Percentiles rank a stretch among this genome's conserved stretches.
These are phyloP conservation scores for Kwoniella dejecticola DNA, from an alignment of 768 basidiomycete genomes.

Conservation along the genomic window DNA sequence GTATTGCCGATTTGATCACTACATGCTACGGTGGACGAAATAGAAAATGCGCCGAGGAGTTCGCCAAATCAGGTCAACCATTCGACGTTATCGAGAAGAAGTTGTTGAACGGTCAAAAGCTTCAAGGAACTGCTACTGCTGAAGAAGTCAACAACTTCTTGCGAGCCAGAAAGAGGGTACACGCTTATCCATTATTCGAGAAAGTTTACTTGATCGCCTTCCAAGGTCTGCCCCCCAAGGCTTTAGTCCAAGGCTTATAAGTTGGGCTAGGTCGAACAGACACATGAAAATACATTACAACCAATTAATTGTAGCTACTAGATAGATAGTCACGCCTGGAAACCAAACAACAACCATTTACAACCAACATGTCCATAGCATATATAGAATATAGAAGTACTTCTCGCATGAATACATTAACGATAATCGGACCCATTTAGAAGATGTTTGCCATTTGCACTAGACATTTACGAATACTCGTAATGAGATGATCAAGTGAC, in stretches of 20 bases:
- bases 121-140: conserved; percentile 59
- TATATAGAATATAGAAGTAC: neutral
- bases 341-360: neutral
- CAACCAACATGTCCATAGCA: conserved; percentile 14
- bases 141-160: conserved; percentile 59
- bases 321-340: neutral
- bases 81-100: conserved; percentile 58
- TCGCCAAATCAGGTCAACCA: conserved; percentile 56
- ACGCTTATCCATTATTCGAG: conserved; percentile 55
- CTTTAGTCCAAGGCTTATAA: conserved; percentile 46
- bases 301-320: conserved; percentile 12
- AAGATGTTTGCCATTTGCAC: neutral
- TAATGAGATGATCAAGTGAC: neutral
- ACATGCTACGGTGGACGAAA: conserved; percentile 54
- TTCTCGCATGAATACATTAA: neutral
- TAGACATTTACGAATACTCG: neutral
- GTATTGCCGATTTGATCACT: conserved; percentile 60
- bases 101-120: conserved; percentile 59
- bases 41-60: conserved; percentile 57
- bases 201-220: conserved; percentile 54
- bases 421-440: neutral
- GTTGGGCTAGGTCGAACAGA: neutral
- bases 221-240: conserved; percentile 43
- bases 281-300: neutral
- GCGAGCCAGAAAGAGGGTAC: conserved; percentile 51